Base-by-base conservation (phyloP, 345 rosid genomes). In the Brassica incana region DNA sequence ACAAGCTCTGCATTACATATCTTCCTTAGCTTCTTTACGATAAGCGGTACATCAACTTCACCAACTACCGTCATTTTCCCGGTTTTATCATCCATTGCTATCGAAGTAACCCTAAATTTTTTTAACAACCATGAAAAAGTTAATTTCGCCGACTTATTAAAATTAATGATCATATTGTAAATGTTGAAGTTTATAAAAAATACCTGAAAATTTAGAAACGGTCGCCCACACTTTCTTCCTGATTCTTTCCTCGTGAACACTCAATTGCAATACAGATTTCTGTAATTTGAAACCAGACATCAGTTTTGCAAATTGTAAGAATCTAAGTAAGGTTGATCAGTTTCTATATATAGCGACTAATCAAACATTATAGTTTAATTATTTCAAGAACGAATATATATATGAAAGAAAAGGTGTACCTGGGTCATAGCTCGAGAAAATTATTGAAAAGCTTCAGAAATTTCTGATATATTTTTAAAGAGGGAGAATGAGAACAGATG, bases 51-150 rank as follows among this genome's bases (percentile, higher is more conserved):
- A 82, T 88, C 97, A 6, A 86, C 33, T 29, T 81, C 85, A 40
- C 94, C 94, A 4, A 78, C 78, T 33, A 88, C 81, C 2, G 94
- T 91, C 83, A 89, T 23, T 70, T 89, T 87, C 74, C 83, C 82
- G 30, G 89, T 89, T 84, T 91, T 88, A 78, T 81, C 77, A 69
- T 91, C 92, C 72, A 87, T 16, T 40, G 86, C 7, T 15, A 89
- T 65, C 1, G 92, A 87, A 5, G 82, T 83, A 40, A 91, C 88
- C 69, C 81, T 77, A 45, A 10, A 16, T 48, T 48, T 48, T 48
- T 11, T 48, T 12, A 48, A 12, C 54, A 65, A 10, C 27, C 35
- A 25, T 16, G 61, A 29, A 20, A 20, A 20, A 20, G 23, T 20
- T 20, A 20, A 20, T 20, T 20, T 20, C 23, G 23, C 23, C 23